Evolutionary conservation across 1,139 yeast species (phyloP), one percentile per base, ranked within the genome.

Genomic region (Scheffersomyces titani): DNA sequence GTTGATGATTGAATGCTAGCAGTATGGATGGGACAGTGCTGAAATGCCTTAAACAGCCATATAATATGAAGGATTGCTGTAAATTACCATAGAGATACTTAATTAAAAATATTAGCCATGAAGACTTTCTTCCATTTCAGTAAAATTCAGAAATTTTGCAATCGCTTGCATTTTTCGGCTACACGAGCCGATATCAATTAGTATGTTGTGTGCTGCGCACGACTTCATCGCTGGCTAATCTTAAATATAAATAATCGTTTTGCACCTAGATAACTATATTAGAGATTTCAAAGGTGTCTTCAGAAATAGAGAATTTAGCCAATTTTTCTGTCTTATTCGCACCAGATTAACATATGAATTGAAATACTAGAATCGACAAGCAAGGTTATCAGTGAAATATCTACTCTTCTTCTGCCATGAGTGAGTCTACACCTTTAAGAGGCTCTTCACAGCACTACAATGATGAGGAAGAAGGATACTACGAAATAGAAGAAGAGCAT

Each of bases 401-500:
- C 40, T 3, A 30, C 13, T 11, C 11, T 30, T 49, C 52, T 30
- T 22, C n/a, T 21, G 44, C 6, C 19, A 61, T 58, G 59, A 57
- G 59, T 44, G 70, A 65, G 51, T 51, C 47, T 19, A 59, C 67
- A 9, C 69, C 66, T 11, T 63, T 66, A 46, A 57, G 55, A 40
- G 50, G 45, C 50, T 45, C 54, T n/a, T 51, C 51, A 6, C 45
- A 51, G 16, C 53, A 59, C 20, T 56, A 53, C 6, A 56, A 55
- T n/a, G 30, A 60, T 19, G 65, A 63, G 21, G 55, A 53, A n/a
- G 56, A 59, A 46, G 58, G 52, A 19, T 61, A 55, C 40, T 53
- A 58, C 19, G 55, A 59, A 13, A 67, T 63, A 18, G 61, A 65
- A 5, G 70, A 66, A 13, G 72, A 67, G 36, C 58, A 58, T 51